Conservation (phyloP, 192 early-diverging fungal species). For the Pecoramyces ruminantium region DNA sequence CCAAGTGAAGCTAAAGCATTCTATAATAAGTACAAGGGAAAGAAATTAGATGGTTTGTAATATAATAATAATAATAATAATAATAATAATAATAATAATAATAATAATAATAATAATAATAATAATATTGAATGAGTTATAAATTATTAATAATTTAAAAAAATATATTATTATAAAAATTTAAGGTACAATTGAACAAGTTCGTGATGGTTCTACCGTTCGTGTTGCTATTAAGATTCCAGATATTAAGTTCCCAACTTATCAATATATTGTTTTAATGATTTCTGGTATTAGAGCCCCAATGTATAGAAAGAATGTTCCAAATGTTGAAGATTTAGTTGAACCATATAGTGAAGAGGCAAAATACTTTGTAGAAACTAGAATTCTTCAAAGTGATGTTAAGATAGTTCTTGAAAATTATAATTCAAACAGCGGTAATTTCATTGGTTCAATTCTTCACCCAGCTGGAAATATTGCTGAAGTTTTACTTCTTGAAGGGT, state of each 20-base stretch:
- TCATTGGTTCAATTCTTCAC: slow-evolving; percentile 62
- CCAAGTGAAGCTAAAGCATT: slow-evolving; percentile 48
- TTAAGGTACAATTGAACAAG: slow-evolving; percentile 73
- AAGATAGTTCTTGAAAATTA: slow-evolving; percentile 66
- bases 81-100: background rate
- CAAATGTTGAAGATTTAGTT: slow-evolving; percentile 47
- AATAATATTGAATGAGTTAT: no score
- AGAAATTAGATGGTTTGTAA: slow-evolving; percentile 48
- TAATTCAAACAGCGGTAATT: slow-evolving; percentile 41
- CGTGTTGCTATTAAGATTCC: background rate
- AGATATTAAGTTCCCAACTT: slow-evolving; percentile 13
- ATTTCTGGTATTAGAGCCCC: slow-evolving; percentile 79
- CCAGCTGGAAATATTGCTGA: slow-evolving; percentile 87
- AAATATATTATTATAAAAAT: background rate
- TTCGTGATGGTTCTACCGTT: slow-evolving; percentile 55
- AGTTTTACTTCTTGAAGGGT: slow-evolving; percentile 53
- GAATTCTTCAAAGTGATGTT: slow-evolving; percentile 81
- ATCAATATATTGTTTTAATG: slow-evolving; percentile 56
- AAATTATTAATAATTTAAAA: no score
- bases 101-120: no score
- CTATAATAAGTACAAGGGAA: slow-evolving; percentile 61
- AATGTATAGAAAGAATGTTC: slow-evolving; percentile 50
- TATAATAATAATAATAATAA: background rate
- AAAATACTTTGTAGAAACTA: slow-evolving; percentile 76
- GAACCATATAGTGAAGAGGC: slow-evolving; percentile 91